A percentile compares a stretch with the other conserved stretches of the same genome.
These are phyloP conservation scores for Aspergillus sp. DNA, from an alignment of 2,329 filamentous ascomycete genomes.

Conservation along the genomic window DNA sequence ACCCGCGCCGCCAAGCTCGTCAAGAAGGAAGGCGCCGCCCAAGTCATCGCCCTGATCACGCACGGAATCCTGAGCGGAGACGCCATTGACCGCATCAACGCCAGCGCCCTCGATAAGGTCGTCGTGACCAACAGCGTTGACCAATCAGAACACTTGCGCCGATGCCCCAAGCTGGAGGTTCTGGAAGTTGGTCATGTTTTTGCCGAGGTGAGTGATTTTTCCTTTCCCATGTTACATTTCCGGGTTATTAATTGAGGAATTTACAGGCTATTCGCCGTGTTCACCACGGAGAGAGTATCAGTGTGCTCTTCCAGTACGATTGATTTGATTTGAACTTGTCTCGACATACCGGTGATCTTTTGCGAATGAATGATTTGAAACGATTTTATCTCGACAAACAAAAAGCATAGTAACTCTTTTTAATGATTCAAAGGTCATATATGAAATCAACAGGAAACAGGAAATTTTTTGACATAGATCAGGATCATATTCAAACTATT, in stretches of 20 bases:
- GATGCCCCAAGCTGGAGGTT: slow-evolving; percentile 84
- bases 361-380: slow-evolving; percentile 12
- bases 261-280: slow-evolving; percentile 76
- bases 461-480: not conserved
- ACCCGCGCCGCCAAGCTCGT: slow-evolving; percentile 93
- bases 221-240: not conserved
- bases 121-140: slow-evolving; percentile 94
- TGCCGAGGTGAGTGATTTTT: slow-evolving; percentile 61
- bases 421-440: slow-evolving; percentile 2
- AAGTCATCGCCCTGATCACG: slow-evolving; percentile 85
- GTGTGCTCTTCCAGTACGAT: slow-evolving; percentile 83
- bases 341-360: slow-evolving; percentile 1
- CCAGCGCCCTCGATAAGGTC: slow-evolving; percentile 85
- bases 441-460: not conserved
- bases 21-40: slow-evolving; percentile 84
- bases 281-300: slow-evolving; percentile 96
- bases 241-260: slow-evolving; percentile 21
- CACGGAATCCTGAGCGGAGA: slow-evolving; percentile 94
- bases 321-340: slow-evolving; percentile 30
- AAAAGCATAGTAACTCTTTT: slow-evolving; percentile 1
- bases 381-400: not conserved
- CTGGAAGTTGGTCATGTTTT: slow-evolving; percentile 85
- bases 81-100: slow-evolving; percentile 88
- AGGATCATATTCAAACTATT: slow-evolving; percentile 1
- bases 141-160: slow-evolving; percentile 68